Base-by-base conservation (phyloP, 352 stramenopile species). In the Globisporangium nunn region DNA sequence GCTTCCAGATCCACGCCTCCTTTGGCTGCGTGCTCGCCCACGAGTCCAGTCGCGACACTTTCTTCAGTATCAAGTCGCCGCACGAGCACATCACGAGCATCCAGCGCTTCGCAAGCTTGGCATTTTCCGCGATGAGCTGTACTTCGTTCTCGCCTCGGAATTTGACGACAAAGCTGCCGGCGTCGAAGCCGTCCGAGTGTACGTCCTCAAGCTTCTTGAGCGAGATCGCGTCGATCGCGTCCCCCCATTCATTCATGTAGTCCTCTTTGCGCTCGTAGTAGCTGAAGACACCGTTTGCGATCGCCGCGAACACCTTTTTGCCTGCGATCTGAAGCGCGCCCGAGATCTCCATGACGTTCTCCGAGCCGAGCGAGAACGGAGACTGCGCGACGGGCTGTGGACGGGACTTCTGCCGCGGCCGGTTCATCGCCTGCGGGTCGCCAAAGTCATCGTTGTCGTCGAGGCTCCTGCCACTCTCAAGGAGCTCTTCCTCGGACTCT, bases 21-120 rank as follows among this genome's bases (percentile, higher is more conserved):
- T 93, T 93, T 0, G 85, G 85, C 29, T 79, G 74, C 2, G 78
- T 82, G 52, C 85, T 95, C 33, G 76, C 71, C 74, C 81, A 91
- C n/a, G 74, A 78, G 59, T 89, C 78, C 28, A 71, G 71, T n/a
- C 75, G 70, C 4, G 78, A 62, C 0, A 74, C 64, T 55, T 89
- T 91, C 57, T 86, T 83, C 2, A 95, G 56, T 23, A 93, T 76
- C 53, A 93, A 51, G 18, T 86, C 78, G 23, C 81, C 82, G 53
- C 81, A 92, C 40, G 82, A 95, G 56, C 85, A 95, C 79, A 95
- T 93, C 10, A 92, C 81, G 18, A 95, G 71, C 85, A 95, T 95
- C 85, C 85, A 95, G 18, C 72, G 69, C 67, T 93, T 93, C 6
- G 83, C 81, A 28, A 76, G 57, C 58, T 82, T 83, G 0, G 70